A percentile compares a stretch with the other conserved stretches of the same genome.
Evolutionary conservation across 2,329 filamentous ascomycete species (phyloP).

Genomic region (Neofusicoccum ribis): DNA sequence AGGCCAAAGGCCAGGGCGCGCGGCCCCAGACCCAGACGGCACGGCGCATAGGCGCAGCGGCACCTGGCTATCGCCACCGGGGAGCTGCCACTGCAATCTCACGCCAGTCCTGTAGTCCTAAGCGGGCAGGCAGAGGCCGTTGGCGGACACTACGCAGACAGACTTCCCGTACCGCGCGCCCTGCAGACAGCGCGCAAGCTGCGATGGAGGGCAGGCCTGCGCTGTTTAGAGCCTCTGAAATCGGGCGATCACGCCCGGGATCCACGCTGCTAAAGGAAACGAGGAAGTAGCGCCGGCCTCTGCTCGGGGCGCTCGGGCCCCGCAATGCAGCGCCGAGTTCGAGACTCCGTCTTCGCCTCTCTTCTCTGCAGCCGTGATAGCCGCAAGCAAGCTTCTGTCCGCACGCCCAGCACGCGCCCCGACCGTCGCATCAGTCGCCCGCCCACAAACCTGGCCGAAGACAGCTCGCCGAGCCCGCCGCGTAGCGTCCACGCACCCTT

Average conservation of each 20-base stretch:
- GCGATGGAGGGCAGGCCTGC: neutral
- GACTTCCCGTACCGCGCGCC: neutral
- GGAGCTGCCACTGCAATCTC: constrained; percentile 1
- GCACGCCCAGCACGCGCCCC: neutral
- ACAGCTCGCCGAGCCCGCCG: neutral
- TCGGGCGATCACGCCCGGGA: constrained; percentile 11
- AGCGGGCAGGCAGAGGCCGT: neutral
- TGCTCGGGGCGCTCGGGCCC: neutral
- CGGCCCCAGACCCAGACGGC: neutral
- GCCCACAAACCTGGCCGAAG: neutral
- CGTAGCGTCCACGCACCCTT: neutral
- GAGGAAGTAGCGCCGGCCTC: neutral
- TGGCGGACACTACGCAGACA: constrained; percentile 10
- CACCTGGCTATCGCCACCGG: neutral
- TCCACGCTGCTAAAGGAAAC: neutral
- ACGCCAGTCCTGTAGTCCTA: neutral
- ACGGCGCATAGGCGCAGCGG: neutral
- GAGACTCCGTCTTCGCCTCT: neutral
- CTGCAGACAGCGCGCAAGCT: neutral
- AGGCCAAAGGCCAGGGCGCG: neutral
- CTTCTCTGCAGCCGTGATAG: too few relatives aligned
- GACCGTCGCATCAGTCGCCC: neutral
- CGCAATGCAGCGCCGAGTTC: neutral
- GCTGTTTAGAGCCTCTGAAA: neutral
- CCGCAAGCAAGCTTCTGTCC: neutral